Percentiles rank a stretch among this genome's conserved stretches.
phyloP scores from a whole-genome alignment of 2,329 filamentous ascomycete species.

The Exophiala alcalophila region DNA sequence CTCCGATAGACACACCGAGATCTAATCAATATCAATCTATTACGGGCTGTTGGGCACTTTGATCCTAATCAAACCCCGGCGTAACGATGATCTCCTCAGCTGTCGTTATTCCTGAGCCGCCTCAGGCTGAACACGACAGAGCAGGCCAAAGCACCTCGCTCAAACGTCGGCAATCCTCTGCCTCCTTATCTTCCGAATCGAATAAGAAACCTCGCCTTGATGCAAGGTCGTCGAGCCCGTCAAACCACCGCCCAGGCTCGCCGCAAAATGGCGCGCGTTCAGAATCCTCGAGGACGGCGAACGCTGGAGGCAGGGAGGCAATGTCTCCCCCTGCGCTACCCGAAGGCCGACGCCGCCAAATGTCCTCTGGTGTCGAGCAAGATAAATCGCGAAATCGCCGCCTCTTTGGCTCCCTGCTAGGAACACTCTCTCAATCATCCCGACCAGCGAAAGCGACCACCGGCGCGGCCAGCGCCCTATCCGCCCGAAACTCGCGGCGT shows the following conservation, averaged over 20 bases:
- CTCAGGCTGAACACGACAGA: slow-evolving; percentile 5
- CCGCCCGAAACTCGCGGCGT: slow-evolving; percentile 62
- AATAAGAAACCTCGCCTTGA: slow-evolving; percentile 24
- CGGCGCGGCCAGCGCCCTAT: slow-evolving; percentile 35
- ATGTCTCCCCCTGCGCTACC: slow-evolving; percentile 18
- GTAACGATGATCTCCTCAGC: slow-evolving; percentile 37
- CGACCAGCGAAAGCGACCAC: slow-evolving; percentile 13
- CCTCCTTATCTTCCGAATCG: slow-evolving; percentile 17
- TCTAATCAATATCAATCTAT: too few relatives aligned
- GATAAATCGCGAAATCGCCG: slow-evolving; percentile 82
- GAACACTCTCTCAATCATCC: slow-evolving; percentile 66
- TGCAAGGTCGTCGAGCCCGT: slow-evolving; percentile 1
- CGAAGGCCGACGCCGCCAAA: slow-evolving; percentile 12
- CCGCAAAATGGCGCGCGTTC: slow-evolving; percentile 31
- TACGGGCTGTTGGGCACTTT: too few relatives aligned
- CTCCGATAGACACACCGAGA: too few relatives aligned
- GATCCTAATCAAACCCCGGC: too few relatives aligned
- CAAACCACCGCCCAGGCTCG: slow-evolving; percentile 51
- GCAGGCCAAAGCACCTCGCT: slow-evolving; percentile 14
- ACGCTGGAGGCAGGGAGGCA: slow-evolving; percentile 3
- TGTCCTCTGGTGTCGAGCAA: slow-evolving; percentile 51
- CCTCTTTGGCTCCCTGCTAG: slow-evolving; percentile 78
- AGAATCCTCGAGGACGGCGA: slow-evolving; percentile 8
- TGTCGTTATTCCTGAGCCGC: slow-evolving; percentile 35
- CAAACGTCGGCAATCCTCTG: slow-evolving; percentile 24